Conservation (phyloP, 2,329 filamentous ascomycete genomes). For the Fusarium pilosicola region DNA sequence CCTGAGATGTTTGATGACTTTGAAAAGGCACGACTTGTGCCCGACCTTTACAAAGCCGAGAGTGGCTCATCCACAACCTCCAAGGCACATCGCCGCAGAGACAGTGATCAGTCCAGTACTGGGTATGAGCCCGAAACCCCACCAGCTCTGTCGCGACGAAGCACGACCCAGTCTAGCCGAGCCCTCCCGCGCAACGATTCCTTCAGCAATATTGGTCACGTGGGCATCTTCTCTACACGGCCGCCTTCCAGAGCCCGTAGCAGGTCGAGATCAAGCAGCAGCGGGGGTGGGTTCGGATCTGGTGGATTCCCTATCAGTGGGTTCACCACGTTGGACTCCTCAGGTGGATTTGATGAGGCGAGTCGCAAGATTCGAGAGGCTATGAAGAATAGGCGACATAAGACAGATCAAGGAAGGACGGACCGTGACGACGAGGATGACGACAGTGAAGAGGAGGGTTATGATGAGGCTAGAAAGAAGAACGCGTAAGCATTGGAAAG, state of each 20-base stretch:
- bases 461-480: constrained; percentile 57
- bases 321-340: constrained; percentile 74
- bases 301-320: constrained; percentile 73
- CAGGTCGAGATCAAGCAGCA: constrained; percentile 76
- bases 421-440: constrained; percentile 50
- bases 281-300: constrained; percentile 69
- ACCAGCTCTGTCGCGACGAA: constrained; percentile 56
- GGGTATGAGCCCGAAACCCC: constrained; percentile 53
- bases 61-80: constrained; percentile 40
- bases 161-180: constrained; percentile 64
- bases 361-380: constrained; percentile 84
- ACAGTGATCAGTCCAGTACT: constrained; percentile 60
- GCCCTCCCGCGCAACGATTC: constrained; percentile 86
- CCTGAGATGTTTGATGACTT: constrained; percentile 99
- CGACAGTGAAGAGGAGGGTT: constrained; percentile 56
- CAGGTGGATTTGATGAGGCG: constrained; percentile 82
- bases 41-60: constrained; percentile 60
- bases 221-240: constrained; percentile 90
- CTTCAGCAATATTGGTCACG: constrained; percentile 87
- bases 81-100: constrained; percentile 50
- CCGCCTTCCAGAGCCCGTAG: constrained; percentile 83
- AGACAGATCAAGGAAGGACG: constrained; percentile 57
- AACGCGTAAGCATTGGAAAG: constrained; percentile 41
- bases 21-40: constrained; percentile 76
- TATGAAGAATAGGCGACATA: constrained; percentile 73